These are phyloP conservation scores for Puccinia novopanici DNA, from an alignment of 1,284 basidiomycete species.

Conservation along the genomic window DNA sequence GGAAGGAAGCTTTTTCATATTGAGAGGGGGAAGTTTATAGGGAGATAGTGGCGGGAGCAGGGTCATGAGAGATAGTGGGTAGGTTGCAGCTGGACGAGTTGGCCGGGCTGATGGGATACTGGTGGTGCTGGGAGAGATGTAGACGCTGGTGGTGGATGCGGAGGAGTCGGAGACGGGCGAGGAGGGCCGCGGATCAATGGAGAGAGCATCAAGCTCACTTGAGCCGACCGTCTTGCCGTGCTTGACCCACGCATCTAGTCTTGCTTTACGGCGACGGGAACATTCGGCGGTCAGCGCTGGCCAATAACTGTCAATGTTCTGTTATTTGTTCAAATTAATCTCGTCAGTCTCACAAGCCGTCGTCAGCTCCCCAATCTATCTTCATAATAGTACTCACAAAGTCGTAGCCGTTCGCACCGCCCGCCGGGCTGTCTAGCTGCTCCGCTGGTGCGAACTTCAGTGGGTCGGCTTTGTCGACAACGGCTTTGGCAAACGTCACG, in stretches of 20 bases:
- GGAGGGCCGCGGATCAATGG: not conserved
- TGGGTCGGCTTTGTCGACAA: slow-evolving; percentile 45
- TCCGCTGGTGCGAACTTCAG: slow-evolving; percentile 43
- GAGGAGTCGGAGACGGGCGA: not conserved
- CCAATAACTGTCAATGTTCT: slow-evolving; percentile 45
- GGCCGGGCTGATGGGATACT: not conserved
- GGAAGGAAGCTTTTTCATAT: not conserved
- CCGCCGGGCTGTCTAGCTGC: slow-evolving; percentile 32
- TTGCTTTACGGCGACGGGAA: slow-evolving; percentile 1
- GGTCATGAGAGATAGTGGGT: not conserved
- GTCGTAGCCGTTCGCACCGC: slow-evolving; percentile 39
- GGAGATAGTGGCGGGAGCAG: not conserved
- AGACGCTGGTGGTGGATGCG: not conserved
- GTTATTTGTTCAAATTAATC: not conserved
- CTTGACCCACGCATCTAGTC: slow-evolving; percentile 25
- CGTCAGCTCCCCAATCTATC: too few relatives aligned
- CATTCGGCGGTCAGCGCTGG: slow-evolving; percentile 27
- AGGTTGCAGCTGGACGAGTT: not conserved
- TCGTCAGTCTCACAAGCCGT: not conserved
- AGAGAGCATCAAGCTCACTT: slow-evolving; percentile 12
- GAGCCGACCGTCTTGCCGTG: slow-evolving; percentile 35
- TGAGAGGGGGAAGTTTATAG: not conserved
- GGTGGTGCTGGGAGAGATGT: not conserved
- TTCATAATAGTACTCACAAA: slow-evolving; percentile 27
- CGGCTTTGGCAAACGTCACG: slow-evolving; percentile 42